Conservation (phyloP, 2,329 filamentous ascomycete species). For the Colletotrichum sp. region DNA sequence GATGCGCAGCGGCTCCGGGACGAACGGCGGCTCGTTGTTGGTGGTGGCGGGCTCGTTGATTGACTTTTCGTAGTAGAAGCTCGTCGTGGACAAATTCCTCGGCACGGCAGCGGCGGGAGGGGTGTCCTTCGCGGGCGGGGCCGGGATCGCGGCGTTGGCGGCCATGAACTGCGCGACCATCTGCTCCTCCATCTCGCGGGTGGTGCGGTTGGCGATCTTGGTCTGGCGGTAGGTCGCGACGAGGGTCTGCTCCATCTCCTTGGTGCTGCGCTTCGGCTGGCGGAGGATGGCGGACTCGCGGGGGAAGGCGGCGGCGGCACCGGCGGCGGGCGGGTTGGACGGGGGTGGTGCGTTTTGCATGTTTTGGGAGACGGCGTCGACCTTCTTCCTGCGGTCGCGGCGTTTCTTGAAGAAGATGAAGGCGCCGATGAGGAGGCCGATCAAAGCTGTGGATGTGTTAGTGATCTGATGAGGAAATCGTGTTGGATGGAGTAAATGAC, state of each 20-base stretch:
- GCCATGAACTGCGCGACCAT: conserved; percentile 4
- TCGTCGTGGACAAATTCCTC: background rate
- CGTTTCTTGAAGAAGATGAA: conserved; percentile 2
- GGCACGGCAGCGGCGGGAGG: background rate
- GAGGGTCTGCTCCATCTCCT: background rate
- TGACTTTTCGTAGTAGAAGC: conserved; percentile 14
- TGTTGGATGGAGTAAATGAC: background rate
- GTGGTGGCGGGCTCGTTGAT: background rate
- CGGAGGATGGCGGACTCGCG: background rate
- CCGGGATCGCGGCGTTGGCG: background rate
- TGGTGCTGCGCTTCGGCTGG: background rate
- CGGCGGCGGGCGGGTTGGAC: background rate
- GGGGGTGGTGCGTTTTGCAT: background rate
- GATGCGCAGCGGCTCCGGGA: background rate
- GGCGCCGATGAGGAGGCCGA: conserved; percentile 4
- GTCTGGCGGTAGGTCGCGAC: conserved; percentile 9
- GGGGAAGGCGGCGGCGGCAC: background rate
- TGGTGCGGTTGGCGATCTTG: conserved; percentile 6
- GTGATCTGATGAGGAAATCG: too few species aligned
- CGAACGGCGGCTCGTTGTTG: background rate
- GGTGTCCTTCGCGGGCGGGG: background rate
- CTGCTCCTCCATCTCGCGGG: conserved; percentile 14
- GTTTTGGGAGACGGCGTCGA: background rate
- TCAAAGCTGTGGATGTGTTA: background rate
- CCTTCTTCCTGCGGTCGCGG: conserved; percentile 7